Evolutionary conservation across 768 basidiomycete genomes (phyloP).

Genomic region (Suillus brevipes): DNA sequence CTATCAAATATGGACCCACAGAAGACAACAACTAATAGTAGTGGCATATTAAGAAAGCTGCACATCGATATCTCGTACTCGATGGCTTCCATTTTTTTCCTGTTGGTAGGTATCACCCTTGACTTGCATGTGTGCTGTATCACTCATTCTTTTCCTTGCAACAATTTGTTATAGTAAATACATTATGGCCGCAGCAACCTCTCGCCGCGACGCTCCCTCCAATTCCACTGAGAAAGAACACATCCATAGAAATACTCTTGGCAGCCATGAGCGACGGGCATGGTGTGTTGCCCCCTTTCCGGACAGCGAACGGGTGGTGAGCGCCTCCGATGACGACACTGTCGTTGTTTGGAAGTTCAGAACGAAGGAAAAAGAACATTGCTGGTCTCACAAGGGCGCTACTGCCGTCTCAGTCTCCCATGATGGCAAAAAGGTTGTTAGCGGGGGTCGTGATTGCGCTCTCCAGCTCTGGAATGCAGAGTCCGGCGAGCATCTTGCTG

Average conservation of each 20-base stretch:
- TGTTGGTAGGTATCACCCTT: not conserved
- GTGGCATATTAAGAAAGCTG: not conserved
- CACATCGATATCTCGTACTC: not conserved
- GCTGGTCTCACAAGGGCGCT: conserved; percentile 11
- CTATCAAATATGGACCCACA: not conserved
- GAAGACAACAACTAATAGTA: not conserved
- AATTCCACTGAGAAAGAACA: not conserved
- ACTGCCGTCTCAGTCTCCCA: conserved; percentile 22
- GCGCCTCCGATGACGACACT: conserved; percentile 1
- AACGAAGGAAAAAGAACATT: not conserved
- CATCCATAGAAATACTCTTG: not conserved
- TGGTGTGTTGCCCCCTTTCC: conserved; percentile 5
- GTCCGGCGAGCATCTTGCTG: conserved; percentile 17
- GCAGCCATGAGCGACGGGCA: not conserved
- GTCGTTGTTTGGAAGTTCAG: conserved; percentile 2
- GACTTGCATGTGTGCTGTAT: not conserved
- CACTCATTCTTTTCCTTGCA: not conserved
- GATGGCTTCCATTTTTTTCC: not conserved
- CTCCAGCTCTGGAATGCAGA: conserved; percentile 24
- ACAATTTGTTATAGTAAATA: not conserved
- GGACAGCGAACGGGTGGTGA: not conserved
- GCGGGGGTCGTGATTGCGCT: conserved; percentile 21
- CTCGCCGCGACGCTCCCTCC: not conserved
- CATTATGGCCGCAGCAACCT: not conserved
- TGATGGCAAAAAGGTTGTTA: conserved; percentile 21